These are phyloP conservation scores for Ballota nigra DNA, from an alignment of 257 asterid genomes.

Conservation along the genomic window DNA sequence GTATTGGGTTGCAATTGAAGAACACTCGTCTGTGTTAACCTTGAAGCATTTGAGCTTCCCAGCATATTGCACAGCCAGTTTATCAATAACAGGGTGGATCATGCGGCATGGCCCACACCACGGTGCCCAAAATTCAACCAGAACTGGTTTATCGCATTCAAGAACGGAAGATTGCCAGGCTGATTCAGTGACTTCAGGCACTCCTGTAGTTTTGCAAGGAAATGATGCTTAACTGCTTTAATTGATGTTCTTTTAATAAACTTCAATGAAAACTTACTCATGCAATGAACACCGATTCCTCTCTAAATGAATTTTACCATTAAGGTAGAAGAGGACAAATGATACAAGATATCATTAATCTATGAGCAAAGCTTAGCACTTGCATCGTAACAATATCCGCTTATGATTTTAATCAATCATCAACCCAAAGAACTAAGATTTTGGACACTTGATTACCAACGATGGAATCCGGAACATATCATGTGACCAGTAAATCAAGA, in stretches of 20 bases:
- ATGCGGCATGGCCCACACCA: conserved; percentile 99
- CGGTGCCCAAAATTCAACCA: conserved; percentile 98
- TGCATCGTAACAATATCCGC: background rate
- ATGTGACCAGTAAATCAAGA: background rate
- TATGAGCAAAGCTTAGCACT: background rate
- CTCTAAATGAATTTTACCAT: background rate
- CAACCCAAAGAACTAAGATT: background rate
- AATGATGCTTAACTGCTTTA: conserved; percentile 4
- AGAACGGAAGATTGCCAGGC: conserved; percentile 65
- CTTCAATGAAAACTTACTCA: background rate
- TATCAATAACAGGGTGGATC: conserved; percentile 81
- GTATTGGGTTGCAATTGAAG: conserved; percentile 68
- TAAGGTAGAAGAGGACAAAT: background rate
- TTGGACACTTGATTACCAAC: background rate
- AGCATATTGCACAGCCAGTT: conserved; percentile 64
- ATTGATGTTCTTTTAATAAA: background rate
- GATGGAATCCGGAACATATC: background rate
- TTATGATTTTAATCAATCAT: background rate
- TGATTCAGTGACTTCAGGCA: conserved; percentile 51
- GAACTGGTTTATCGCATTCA: conserved; percentile 52
- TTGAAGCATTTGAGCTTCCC: conserved; percentile 87
- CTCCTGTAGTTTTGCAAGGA: conserved; percentile 42
- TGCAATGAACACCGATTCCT: too few species aligned
- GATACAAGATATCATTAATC: background rate
- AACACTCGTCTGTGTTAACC: conserved; percentile 84